Conservation (phyloP, 495 filamentous ascomycete species). For the Jackrogersella minutella region DNA sequence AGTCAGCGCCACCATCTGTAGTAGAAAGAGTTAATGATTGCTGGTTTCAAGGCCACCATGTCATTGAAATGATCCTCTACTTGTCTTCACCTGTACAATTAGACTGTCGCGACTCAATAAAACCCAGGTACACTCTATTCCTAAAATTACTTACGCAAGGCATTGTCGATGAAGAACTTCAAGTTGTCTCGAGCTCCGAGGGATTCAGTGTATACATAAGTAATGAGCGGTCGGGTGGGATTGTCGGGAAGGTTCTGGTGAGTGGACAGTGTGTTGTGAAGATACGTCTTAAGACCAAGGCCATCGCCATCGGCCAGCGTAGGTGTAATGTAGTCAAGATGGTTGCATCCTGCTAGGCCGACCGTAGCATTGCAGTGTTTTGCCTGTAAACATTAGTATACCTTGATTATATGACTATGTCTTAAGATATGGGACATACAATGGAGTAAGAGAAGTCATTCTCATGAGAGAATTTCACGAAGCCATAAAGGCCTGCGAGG, state of each 20-base stretch:
- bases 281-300: neutral
- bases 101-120: neutral
- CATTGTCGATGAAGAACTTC: conserved; percentile 44
- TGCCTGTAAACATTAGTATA: conserved; percentile 13
- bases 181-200: conserved; percentile 39
- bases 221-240: conserved; percentile 26
- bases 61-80: neutral
- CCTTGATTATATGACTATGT: neutral
- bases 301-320: neutral
- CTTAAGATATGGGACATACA: neutral
- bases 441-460: neutral
- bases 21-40: neutral
- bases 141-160: conserved; percentile 31
- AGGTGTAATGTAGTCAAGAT: neutral
- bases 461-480: conserved; percentile 26
- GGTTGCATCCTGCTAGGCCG: neutral
- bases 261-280: neutral
- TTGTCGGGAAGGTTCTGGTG: neutral
- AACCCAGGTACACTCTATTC: neutral
- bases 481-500: conserved; percentile 25
- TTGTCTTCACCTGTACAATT: no score
- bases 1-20: conserved; percentile 45
- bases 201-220: conserved; percentile 47
- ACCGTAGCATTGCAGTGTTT: neutral
- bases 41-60: neutral